These are phyloP conservation scores for Citrus unshiu DNA, from an alignment of 345 rosid species.

Conservation along the genomic window DNA sequence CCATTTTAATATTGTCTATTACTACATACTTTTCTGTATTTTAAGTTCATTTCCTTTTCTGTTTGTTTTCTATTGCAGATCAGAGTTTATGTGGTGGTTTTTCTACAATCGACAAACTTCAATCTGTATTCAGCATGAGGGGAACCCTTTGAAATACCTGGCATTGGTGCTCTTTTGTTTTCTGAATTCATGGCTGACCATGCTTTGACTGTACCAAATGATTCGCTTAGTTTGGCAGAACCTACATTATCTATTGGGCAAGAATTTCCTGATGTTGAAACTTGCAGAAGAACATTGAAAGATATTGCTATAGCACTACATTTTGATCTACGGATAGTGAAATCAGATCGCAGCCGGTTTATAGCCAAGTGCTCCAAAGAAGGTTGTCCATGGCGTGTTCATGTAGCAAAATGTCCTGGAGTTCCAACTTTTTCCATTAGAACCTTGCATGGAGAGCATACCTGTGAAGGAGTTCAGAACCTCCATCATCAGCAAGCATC, in stretches of 20 bases:
- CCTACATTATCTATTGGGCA: slow-evolving; percentile 68
- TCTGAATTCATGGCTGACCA: slow-evolving; percentile 62
- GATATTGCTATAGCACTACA: slow-evolving; percentile 93
- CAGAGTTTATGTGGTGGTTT: slow-evolving; percentile 18
- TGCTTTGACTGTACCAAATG: slow-evolving; percentile 45
- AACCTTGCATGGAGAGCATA: slow-evolving; percentile 88
- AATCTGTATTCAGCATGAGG: slow-evolving; percentile 16
- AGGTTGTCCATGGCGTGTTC: slow-evolving; percentile 99
- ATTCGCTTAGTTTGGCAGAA: slow-evolving; percentile 35
- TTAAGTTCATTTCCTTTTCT: slow-evolving; percentile 7
- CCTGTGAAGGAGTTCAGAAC: slow-evolving; percentile 91
- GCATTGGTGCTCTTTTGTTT: slow-evolving; percentile 16
- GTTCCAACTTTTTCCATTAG: slow-evolving; percentile 80
- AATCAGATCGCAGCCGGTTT: slow-evolving; percentile 96
- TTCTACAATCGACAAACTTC: slow-evolving; percentile 2
- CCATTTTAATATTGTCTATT: not conserved
- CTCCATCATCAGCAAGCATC: slow-evolving; percentile 99
- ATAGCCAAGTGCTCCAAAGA: slow-evolving; percentile 99
- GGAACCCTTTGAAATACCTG: slow-evolving; percentile 19
- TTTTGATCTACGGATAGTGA: slow-evolving; percentile 94
- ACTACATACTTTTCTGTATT: not conserved
- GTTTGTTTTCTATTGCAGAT: slow-evolving; percentile 16
- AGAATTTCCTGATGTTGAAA: slow-evolving; percentile 97
- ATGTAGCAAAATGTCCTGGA: slow-evolving; percentile 96
- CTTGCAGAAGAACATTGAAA: slow-evolving; percentile 92